phyloP scores from a whole-genome alignment of 257 asterid species.

The Rhazya stricta region DNA sequence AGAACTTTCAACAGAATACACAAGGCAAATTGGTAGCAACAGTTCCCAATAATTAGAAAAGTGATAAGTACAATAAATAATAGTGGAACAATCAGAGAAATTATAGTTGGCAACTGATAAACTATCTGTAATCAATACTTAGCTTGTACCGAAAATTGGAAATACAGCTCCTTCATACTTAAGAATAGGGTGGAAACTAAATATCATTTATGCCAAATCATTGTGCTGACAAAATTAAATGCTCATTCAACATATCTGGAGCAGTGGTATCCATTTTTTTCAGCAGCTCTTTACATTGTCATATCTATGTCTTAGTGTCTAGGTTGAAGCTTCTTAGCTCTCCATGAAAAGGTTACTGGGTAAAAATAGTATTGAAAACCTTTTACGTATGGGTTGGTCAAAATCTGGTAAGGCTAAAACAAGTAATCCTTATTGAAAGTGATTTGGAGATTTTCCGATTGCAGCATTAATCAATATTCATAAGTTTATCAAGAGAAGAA shows the following conservation, averaged over 20 bases:
- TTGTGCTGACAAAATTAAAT: not conserved
- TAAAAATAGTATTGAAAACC: not conserved
- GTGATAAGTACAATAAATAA: not conserved
- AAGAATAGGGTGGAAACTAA: not conserved
- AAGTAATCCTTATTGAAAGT: not conserved
- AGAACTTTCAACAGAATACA: not conserved
- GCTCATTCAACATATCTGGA: not conserved
- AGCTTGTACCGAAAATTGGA: not conserved
- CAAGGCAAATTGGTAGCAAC: not conserved
- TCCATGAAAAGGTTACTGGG: not conserved
- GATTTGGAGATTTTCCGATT: not conserved
- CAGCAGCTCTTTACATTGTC: not conserved
- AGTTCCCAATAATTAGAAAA: not conserved
- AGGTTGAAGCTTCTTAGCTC: not conserved
- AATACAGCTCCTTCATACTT: not conserved
- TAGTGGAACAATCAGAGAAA: not conserved
- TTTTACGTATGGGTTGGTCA: not conserved
- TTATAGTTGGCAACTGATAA: not conserved
- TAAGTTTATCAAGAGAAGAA: not conserved
- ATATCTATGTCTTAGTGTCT: not conserved
- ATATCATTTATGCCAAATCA: not conserved
- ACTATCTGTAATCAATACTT: not conserved
- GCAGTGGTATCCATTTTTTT: not conserved
- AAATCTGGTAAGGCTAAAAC: not conserved
- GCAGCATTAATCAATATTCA: not conserved